These are phyloP conservation scores for Arabidopsis lyrata DNA, from an alignment of 441 rosid species.

Conservation along the genomic window DNA sequence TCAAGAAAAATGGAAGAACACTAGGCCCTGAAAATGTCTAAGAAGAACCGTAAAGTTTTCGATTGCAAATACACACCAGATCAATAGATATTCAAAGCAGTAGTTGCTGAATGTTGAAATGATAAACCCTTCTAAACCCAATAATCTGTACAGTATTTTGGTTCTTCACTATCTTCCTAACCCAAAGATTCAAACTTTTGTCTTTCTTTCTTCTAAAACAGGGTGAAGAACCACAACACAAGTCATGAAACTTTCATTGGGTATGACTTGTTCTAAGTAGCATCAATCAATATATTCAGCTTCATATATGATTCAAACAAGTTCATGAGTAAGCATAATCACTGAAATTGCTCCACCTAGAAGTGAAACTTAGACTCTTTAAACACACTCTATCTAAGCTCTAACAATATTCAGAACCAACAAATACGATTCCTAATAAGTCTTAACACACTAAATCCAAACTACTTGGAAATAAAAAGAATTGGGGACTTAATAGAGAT, in stretches of 20 bases:
- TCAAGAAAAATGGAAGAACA: neutral
- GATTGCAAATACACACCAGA: neutral
- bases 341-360: neutral
- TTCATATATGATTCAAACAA: neutral
- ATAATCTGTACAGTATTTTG: neutral
- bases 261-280: neutral
- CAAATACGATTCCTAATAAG: neutral
- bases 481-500: neutral
- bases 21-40: neutral
- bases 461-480: neutral
- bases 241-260: neutral
- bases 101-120: neutral
- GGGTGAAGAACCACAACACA: constrained; percentile 3
- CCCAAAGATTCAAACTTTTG: neutral
- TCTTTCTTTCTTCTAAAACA: neutral
- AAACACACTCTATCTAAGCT: constrained; percentile 5
- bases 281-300: neutral
- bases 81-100: neutral
- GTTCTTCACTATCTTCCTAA: neutral
- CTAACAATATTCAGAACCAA: neutral
- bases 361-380: neutral
- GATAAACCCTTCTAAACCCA: neutral
- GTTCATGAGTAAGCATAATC: neutral
- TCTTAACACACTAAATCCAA: neutral
- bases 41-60: neutral